Conservation (phyloP, 345 rosid species). For the Populus pruinosa region DNA sequence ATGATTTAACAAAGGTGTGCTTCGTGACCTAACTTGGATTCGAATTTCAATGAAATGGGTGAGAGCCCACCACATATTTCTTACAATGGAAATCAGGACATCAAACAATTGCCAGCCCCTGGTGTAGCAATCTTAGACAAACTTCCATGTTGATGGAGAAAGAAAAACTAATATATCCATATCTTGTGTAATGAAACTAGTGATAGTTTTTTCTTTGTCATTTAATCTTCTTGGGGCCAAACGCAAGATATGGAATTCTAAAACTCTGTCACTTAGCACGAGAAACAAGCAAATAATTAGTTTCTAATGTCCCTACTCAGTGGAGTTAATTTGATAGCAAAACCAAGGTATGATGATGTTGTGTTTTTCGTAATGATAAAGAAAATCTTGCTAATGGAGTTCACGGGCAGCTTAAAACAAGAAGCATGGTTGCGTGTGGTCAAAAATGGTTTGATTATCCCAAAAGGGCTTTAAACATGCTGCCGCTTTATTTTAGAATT, state of each 20-base stretch:
- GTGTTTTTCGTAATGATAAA: background rate
- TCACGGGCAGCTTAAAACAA: background rate
- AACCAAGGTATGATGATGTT: background rate
- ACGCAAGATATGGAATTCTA: background rate
- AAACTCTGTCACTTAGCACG: background rate
- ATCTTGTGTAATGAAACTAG: background rate
- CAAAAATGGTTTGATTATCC: background rate
- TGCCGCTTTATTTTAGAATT: background rate
- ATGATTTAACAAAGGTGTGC: background rate
- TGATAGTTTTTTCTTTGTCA: background rate
- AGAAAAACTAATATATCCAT: background rate
- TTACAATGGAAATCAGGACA: background rate
- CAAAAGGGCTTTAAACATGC: conserved; percentile 1
- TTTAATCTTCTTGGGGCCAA: background rate
- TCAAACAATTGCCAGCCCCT: background rate
- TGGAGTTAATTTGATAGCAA: background rate
- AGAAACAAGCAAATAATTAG: background rate
- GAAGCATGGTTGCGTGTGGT: background rate
- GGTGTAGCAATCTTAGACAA: background rate
- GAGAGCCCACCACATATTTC: background rate
- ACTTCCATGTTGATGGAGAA: too few species aligned
- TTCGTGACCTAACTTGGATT: conserved; percentile 6
- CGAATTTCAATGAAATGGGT: background rate
- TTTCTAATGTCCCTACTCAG: background rate
- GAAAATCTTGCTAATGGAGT: background rate